Evolutionary conservation across 768 basidiomycete species (phyloP).

Genomic region (Cystobasidium tubakii): DNA sequence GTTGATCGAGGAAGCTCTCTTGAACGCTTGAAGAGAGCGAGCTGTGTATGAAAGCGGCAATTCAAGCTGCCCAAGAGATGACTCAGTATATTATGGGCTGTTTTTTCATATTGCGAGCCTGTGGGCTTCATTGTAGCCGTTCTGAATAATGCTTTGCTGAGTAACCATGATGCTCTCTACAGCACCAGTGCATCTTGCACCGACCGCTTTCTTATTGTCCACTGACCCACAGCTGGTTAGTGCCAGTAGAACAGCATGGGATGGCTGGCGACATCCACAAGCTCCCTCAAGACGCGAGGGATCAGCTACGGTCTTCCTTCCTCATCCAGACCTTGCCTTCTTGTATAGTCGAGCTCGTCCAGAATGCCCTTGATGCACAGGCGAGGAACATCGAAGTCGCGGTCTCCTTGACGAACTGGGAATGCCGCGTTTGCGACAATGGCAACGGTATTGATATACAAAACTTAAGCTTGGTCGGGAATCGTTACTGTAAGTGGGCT

Average conservation of each 20-base stretch:
- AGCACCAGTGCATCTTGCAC: neutral
- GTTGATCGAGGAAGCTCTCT: neutral
- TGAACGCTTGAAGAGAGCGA: neutral
- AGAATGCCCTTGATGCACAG: conserved; percentile 80
- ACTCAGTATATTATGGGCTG: too few species aligned
- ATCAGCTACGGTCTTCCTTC: conserved; percentile 71
- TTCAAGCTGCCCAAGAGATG: neutral
- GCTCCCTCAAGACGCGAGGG: conserved; percentile 60
- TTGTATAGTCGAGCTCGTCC: conserved; percentile 75
- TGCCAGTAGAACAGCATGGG: neutral
- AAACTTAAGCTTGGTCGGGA: conserved; percentile 58
- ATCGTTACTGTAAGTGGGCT: conserved; percentile 64
- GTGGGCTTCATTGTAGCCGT: too few species aligned
- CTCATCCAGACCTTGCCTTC: conserved; percentile 75
- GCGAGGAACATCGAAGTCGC: conserved; percentile 66
- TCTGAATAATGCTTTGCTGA: too few species aligned
- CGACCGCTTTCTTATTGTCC: too few species aligned
- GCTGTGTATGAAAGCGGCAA: neutral
- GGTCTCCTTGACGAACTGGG: conserved; percentile 70
- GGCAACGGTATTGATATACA: conserved; percentile 68
- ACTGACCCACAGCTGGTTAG: too few species aligned
- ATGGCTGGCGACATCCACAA: conserved; percentile 18
- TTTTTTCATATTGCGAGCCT: too few species aligned
- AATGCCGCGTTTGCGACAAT: conserved; percentile 78
- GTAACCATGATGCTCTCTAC: too few species aligned